phyloP scores from a whole-genome alignment of 2,329 filamentous ascomycete genomes.

The Septoria petroselini region DNA sequence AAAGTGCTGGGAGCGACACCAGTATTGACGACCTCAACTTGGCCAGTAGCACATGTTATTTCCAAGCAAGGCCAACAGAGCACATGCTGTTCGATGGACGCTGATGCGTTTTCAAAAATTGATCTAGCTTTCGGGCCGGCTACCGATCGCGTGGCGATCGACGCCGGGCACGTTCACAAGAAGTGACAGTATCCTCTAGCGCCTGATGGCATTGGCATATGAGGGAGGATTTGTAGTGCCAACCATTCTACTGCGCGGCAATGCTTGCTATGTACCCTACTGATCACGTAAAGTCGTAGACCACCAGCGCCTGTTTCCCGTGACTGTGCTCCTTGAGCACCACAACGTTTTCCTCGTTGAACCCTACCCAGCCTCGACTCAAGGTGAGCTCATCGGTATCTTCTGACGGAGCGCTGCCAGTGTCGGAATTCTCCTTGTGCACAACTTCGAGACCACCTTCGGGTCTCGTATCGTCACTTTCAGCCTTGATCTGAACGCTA shows the following conservation, averaged over 20 bases:
- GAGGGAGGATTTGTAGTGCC: background rate
- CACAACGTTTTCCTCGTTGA: constrained; percentile 90
- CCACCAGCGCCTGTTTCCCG: constrained; percentile 69
- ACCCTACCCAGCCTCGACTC: constrained; percentile 68
- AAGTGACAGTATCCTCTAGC: background rate
- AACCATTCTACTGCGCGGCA: too few relatives aligned
- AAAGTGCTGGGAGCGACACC: too few relatives aligned
- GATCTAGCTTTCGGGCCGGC: too few relatives aligned
- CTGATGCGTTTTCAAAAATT: too few relatives aligned
- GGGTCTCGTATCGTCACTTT: constrained; percentile 16
- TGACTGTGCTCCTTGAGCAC: constrained; percentile 69
- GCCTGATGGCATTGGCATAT: background rate
- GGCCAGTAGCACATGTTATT: too few relatives aligned
- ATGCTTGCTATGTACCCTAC: background rate
- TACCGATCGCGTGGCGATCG: background rate
- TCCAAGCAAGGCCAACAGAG: too few relatives aligned
- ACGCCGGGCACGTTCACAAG: background rate
- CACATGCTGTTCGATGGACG: too few relatives aligned
- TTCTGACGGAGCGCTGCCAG: background rate
- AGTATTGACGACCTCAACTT: too few relatives aligned
- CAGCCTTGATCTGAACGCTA: constrained; percentile 51
- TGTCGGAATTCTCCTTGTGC: constrained; percentile 3
- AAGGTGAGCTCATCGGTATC: constrained; percentile 38
- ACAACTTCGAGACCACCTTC: constrained; percentile 26
- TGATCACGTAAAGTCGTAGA: constrained; percentile 78